Evolutionary conservation across 2,329 filamentous ascomycete genomes (phyloP), one percentile per base, ranked within the genome.

Genomic region (Nemania sp.): DNA sequence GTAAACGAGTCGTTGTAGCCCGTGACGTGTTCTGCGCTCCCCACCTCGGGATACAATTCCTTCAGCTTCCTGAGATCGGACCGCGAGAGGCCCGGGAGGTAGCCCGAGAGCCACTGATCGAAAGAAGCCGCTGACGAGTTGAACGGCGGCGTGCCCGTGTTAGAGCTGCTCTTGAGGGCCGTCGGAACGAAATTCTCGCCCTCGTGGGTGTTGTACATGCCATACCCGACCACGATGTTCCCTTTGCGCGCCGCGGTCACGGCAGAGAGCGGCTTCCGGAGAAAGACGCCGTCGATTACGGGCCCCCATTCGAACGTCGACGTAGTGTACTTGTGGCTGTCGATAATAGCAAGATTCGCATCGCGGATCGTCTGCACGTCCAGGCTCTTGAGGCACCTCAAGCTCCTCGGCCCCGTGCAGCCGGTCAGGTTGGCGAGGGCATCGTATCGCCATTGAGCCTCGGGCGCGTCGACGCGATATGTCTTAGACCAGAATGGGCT

Each of bases 131-230:
- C 53, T 1, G 79, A 83, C 1, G 78, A 77, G 64, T 86, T 85
- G 68, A 82, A 86, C 0, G 78, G 76, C 15, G 72, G 73, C 2
- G 70, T 71, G 1, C 74, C 74, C 0, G 69, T 67, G 6, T 73
- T 71, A 0, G 67, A 64, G 0, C 64, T 61, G 49, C 72, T 74
- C 17, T 74, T 68, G 1, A 87, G 74, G 0, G 80, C 81, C 0
- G 79, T 69, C 0, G 84, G 83, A 20, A 86, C 75, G 66, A 89
- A 88, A 63, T 84, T 85, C 69, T 87, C 81, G 20, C 86, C 85
- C 71, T 88, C 86, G 67, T 87, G 82, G 0, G 81, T 78, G 69
- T 88, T 88, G 70, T 87, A 87, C 77, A 81, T 83, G n/a, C 79
- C 77, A 63, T 81, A 82, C 0, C 80, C 78, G 9, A 74, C 69